phyloP scores from a whole-genome alignment of 1,139 yeast species.

The Debaryomyces sp. region DNA sequence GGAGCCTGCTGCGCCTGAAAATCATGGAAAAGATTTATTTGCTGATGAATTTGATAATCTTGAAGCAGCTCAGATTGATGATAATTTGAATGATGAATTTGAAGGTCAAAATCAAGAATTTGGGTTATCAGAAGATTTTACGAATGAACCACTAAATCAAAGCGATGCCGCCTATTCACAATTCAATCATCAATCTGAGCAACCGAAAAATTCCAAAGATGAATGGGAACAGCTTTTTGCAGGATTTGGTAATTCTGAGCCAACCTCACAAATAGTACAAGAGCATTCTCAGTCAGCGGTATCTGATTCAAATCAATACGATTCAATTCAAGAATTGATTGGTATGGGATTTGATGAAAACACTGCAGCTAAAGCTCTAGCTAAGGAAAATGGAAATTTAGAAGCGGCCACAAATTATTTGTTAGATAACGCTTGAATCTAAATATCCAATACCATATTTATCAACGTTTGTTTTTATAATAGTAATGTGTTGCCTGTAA shows the following conservation, averaged over 20 bases:
- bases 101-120: slow-evolving; percentile 23
- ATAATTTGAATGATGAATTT: slow-evolving; percentile 28
- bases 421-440: slow-evolving; percentile 61
- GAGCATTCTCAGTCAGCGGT: neutral
- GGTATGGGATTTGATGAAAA: slow-evolving; percentile 86
- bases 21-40: slow-evolving; percentile 31
- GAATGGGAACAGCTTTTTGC: slow-evolving; percentile 97
- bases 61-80: slow-evolving; percentile 48
- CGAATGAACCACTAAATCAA: slow-evolving; percentile 21
- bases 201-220: slow-evolving; percentile 45
- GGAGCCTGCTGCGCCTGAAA: slow-evolving; percentile 40
- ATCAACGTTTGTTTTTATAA: neutral
- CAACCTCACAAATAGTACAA: neutral
- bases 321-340: slow-evolving; percentile 64
- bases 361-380: slow-evolving; percentile 69
- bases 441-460: neutral
- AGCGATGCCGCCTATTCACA: slow-evolving; percentile 7
- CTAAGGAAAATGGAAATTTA: slow-evolving; percentile 70
- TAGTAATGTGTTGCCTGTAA: neutral
- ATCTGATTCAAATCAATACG: slow-evolving; percentile 15
- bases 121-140: slow-evolving; percentile 45
- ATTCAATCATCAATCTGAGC: slow-evolving; percentile 9
- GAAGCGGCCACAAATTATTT: slow-evolving; percentile 85
- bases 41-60: slow-evolving; percentile 41
- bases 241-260: slow-evolving; percentile 65